Evolutionary conservation across 805 yeast species (phyloP).

Genomic region (Starmera caribaea): DNA sequence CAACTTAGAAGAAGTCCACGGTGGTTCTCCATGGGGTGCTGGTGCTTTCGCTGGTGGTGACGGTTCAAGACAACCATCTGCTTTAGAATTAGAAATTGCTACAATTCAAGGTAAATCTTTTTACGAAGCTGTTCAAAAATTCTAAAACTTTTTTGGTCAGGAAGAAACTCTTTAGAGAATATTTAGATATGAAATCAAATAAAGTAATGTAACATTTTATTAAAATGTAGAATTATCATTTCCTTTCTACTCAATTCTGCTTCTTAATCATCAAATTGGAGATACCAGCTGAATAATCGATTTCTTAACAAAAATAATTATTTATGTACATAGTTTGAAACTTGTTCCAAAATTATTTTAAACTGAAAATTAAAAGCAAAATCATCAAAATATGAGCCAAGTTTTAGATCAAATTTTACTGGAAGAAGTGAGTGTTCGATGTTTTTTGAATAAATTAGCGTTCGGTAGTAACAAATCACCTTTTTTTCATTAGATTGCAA

Average conservation of each 20-base stretch:
- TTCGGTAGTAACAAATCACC: neutral
- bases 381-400: conserved; percentile 10
- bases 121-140: conserved; percentile 30
- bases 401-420: conserved; percentile 60
- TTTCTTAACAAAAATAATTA: no score
- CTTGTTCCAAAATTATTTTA: no score
- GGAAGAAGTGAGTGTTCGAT: conserved; percentile 61
- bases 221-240: no score
- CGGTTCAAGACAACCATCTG: conserved; percentile 55
- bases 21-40: conserved; percentile 77
- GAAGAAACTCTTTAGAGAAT: no score
- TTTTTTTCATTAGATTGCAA: conserved; percentile 40
- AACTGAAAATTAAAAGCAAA: neutral
- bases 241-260: no score
- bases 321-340: no score
- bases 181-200: no score
- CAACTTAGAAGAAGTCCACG: conserved; percentile 53
- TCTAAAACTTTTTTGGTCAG: conserved; percentile 1
- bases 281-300: no score
- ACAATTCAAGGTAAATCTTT: conserved; percentile 54
- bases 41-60: conserved; percentile 64
- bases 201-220: no score
- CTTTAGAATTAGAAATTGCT: conserved; percentile 52
- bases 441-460: no score
- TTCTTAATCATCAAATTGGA: no score